Evolutionary conservation across 2,329 filamentous ascomycete species (phyloP), one percentile per base, ranked within the genome.

Genomic region (Escovopsis sp.): DNA sequence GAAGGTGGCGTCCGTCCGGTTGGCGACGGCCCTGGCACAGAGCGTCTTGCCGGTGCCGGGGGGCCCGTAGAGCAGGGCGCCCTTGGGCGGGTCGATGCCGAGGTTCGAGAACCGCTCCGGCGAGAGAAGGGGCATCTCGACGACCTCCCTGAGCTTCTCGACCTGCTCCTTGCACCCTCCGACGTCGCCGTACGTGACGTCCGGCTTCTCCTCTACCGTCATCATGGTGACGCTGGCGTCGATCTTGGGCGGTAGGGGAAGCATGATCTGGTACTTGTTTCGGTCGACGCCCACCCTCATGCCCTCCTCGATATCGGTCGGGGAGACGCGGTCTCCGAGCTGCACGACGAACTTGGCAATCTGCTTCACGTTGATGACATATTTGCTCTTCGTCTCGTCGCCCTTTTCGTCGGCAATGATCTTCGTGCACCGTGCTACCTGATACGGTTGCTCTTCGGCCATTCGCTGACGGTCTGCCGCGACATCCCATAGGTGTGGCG

Each of bases 341-440:
- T 95, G 91, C 51, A 98, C 91, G 40, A 98, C 91, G 57, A 98
- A 98, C 68, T 98, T 98, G 58, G 91, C 91, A 57, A 98, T 98
- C 66, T 98, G 91, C 73, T 98, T 98, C 54, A 98, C 89, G 66
- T 98, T 98, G 75, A 98, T 98, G 57, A 98, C 88, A 70, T 98
- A 98, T 79, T 96, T 98, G 77, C 84, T 94, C 77, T 98, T 98
- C 49, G 94, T 85, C 47, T 85, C 73, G 61, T 96, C 88, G n/a
- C 63, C 63, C 66, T 91, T 89, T 61, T 94, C 88, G 59, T 96
- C 89, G 47, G 87, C 80, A 54, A 98, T 98, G 63, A 98, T 98
- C 74, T 98, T 98, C 46, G 91, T 98, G 73, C 91, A 98, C 58
- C 91, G 77, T 51, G 91, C 91, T 49, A 98, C 91, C 67, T 98